A percentile compares a stretch with the other conserved stretches of the same genome.
Evolutionary conservation across 2,329 filamentous ascomycete genomes (phyloP).

Genomic region (Fusarium udum): DNA sequence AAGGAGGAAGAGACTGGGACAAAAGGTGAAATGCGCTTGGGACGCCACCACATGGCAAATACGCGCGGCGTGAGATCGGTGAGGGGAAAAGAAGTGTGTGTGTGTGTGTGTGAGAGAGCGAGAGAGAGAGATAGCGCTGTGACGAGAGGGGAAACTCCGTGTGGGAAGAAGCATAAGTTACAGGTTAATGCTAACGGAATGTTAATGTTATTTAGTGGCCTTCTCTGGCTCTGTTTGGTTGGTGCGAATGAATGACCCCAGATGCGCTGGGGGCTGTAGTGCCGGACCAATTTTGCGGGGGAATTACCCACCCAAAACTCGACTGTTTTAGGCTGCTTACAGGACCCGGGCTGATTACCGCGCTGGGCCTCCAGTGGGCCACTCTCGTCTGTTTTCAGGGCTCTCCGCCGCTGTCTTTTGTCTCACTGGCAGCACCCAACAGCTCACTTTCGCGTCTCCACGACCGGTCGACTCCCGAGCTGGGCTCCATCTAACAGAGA

Average conservation of each 20-base stretch:
- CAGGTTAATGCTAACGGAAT: background rate
- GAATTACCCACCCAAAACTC: background rate
- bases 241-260: constrained; percentile 30
- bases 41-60: constrained; percentile 44
- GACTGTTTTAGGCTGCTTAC: background rate
- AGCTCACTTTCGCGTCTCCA: constrained; percentile 22
- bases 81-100: constrained; percentile 13
- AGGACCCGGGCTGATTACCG: constrained; percentile 32
- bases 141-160: constrained; percentile 1
- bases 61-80: constrained; percentile 16
- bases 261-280: background rate
- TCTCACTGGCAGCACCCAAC: constrained; percentile 6
- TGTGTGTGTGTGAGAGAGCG: no score
- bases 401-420: constrained; percentile 1
- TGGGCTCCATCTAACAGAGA: background rate
- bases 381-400: background rate
- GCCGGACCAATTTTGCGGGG: constrained; percentile 27
- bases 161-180: background rate
- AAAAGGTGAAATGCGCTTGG: constrained; percentile 1
- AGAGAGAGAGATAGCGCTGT: constrained; percentile 1
- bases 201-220: constrained; percentile 5
- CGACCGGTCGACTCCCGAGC: constrained; percentile 29
- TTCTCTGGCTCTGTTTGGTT: background rate
- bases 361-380: constrained; percentile 18
- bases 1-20: background rate